Evolutionary conservation across 441 rosid genomes (phyloP).

Genomic region (Adansonia madagascariensis): DNA sequence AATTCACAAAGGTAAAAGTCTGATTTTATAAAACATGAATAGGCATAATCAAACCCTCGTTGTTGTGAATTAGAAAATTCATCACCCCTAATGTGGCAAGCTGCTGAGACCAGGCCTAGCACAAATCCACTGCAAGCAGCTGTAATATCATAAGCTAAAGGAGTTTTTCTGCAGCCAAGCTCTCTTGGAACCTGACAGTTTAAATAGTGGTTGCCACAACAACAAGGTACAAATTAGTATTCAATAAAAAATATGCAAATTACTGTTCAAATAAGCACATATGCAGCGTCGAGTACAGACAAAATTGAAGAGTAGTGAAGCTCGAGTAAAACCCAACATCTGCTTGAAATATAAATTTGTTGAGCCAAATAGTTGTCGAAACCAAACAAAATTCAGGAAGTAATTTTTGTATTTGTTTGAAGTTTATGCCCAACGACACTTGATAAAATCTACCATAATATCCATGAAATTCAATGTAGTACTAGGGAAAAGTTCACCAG

Average conservation of each 20-base stretch:
- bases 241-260: background rate
- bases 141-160: conserved; percentile 89
- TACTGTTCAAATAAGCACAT: background rate
- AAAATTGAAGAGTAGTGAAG: background rate
- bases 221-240: background rate
- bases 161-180: conserved; percentile 83
- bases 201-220: background rate
- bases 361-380: background rate
- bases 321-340: background rate
- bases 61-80: conserved; percentile 27
- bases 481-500: background rate
- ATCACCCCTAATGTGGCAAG: conserved; percentile 92
- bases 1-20: conserved; percentile 26
- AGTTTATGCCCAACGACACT: background rate
- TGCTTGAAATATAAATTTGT: background rate
- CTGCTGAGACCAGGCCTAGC: conserved; percentile 87
- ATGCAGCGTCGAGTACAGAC: background rate
- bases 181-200: conserved; percentile 73
- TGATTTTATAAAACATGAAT: conserved; percentile 18
- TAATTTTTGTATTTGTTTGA: background rate
- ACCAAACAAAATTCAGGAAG: background rate
- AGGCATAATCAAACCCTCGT: conserved; percentile 2
- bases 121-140: conserved; percentile 97
- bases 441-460: background rate
- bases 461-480: background rate